phyloP scores from a whole-genome alignment of 1,284 basidiomycete genomes.

The Ceratobasidium sp. region DNA sequence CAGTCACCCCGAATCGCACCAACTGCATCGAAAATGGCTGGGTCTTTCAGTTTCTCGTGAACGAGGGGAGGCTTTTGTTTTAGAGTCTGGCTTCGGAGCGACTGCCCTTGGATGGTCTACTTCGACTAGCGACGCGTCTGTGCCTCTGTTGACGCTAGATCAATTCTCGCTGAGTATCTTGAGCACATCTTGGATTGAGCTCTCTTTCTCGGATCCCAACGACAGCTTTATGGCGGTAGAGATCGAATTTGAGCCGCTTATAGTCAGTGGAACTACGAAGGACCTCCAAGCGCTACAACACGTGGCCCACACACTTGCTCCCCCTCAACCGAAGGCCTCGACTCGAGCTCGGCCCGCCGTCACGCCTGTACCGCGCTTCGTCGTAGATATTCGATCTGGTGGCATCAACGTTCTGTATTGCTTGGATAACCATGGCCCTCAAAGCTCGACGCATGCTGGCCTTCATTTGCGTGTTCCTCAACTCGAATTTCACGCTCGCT shows the following conservation, averaged over 20 bases:
- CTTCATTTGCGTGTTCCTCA: slow-evolving; percentile 43
- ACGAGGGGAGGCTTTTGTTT: neutral
- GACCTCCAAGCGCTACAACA: slow-evolving; percentile 62
- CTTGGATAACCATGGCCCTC: slow-evolving; percentile 43
- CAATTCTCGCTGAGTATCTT: slow-evolving; percentile 58
- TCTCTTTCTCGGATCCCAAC: slow-evolving; percentile 66
- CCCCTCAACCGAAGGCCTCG: slow-evolving; percentile 55
- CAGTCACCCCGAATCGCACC: slow-evolving; percentile 63
- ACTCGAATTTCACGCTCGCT: slow-evolving; percentile 28
- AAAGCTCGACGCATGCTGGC: slow-evolving; percentile 32
- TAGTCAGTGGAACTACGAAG: slow-evolving; percentile 68
- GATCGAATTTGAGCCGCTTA: slow-evolving; percentile 63
- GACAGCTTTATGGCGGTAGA: slow-evolving; percentile 68
- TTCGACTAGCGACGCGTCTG: slow-evolving; percentile 73
- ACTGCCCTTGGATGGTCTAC: slow-evolving; percentile 50
- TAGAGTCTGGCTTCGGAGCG: slow-evolving; percentile 40
- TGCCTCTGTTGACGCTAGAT: slow-evolving; percentile 64
- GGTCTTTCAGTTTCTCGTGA: slow-evolving; percentile 43
- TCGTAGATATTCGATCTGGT: slow-evolving; percentile 57
- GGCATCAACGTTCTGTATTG: slow-evolving; percentile 40
- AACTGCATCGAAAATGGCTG: slow-evolving; percentile 67
- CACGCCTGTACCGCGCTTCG: slow-evolving; percentile 65
- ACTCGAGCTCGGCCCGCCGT: slow-evolving; percentile 49
- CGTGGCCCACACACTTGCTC: slow-evolving; percentile 51
- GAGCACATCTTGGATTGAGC: slow-evolving; percentile 24